Percentiles rank a stretch among this genome's conserved stretches.
phyloP scores from a whole-genome alignment of 2,329 filamentous ascomycete genomes.

The Didymella pomorum region DNA sequence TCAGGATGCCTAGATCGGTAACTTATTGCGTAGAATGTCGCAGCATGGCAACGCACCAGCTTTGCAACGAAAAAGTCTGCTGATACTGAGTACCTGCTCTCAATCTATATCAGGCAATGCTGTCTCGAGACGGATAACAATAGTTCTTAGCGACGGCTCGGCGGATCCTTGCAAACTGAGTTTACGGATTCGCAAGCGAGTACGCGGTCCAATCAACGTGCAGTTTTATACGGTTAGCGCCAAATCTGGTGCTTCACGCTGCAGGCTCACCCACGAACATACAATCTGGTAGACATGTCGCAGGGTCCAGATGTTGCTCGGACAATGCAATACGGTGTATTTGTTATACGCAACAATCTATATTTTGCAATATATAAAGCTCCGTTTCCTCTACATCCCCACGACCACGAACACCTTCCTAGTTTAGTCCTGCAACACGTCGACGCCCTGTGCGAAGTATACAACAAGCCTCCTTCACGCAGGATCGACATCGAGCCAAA shows the following conservation, averaged over 20 bases:
- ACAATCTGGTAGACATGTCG: neutral
- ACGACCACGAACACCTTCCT: neutral
- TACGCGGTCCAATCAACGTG: slow-evolving; percentile 12
- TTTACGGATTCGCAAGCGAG: slow-evolving; percentile 16
- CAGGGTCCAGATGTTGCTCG: neutral
- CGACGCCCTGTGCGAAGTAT: neutral
- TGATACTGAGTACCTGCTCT: neutral
- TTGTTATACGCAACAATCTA: neutral
- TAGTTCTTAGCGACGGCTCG: neutral
- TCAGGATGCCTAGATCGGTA: neutral
- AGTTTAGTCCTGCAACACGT: too few relatives aligned
- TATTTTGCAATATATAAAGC: slow-evolving; percentile 8
- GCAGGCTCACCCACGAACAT: neutral
- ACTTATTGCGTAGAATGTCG: neutral
- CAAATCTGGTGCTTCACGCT: neutral
- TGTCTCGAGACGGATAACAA: neutral
- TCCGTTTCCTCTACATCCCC: neutral
- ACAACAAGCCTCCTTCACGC: neutral
- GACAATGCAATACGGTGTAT: slow-evolving; percentile 8
- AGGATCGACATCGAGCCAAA: neutral
- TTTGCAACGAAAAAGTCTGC: neutral
- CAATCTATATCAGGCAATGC: neutral
- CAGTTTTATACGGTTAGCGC: neutral
- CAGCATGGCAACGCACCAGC: neutral
- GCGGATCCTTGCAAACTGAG: neutral